phyloP scores from a whole-genome alignment of 768 basidiomycete species.

The Leucogyrophana mollusca region DNA sequence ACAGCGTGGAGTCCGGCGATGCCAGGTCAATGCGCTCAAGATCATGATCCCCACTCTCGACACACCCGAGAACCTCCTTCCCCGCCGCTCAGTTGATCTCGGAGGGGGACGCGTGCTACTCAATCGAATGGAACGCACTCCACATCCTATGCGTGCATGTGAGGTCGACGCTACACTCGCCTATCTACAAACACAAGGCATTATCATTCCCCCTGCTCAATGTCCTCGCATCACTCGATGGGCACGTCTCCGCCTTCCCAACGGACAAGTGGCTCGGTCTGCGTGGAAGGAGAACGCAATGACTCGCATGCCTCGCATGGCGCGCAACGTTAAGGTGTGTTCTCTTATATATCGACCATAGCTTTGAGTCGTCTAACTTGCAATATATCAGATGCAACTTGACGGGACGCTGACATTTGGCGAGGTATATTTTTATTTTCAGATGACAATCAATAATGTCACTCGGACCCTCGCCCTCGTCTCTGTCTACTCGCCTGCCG shows the following conservation, averaged over 20 bases:
- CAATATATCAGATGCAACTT: background rate
- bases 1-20: slow-evolving; percentile 17
- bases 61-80: slow-evolving; percentile 1
- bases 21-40: slow-evolving; percentile 16
- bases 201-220: background rate
- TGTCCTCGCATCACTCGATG: slow-evolving; percentile 3
- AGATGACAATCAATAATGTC: background rate
- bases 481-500: slow-evolving; percentile 17
- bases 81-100: slow-evolving; percentile 10
- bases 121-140: slow-evolving; percentile 2
- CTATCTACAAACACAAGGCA: background rate
- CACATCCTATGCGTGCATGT: background rate
- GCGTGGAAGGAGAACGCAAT: slow-evolving; percentile 15
- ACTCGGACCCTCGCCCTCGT: slow-evolving; percentile 16
- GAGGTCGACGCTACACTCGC: background rate
- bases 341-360: background rate
- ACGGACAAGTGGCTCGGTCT: slow-evolving; percentile 19
- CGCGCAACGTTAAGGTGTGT: slow-evolving; percentile 18
- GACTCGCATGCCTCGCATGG: slow-evolving; percentile 1
- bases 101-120: slow-evolving; percentile 23
- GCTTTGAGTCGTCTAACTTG: background rate
- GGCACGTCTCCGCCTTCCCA: slow-evolving; percentile 19
- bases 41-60: slow-evolving; percentile 12
- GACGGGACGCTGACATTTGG: slow-evolving; percentile 4
- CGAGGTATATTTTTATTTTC: slow-evolving; percentile 22